Evolutionary conservation across 768 basidiomycete genomes (phyloP).

Genomic region (Boletus pseudopeckii): DNA sequence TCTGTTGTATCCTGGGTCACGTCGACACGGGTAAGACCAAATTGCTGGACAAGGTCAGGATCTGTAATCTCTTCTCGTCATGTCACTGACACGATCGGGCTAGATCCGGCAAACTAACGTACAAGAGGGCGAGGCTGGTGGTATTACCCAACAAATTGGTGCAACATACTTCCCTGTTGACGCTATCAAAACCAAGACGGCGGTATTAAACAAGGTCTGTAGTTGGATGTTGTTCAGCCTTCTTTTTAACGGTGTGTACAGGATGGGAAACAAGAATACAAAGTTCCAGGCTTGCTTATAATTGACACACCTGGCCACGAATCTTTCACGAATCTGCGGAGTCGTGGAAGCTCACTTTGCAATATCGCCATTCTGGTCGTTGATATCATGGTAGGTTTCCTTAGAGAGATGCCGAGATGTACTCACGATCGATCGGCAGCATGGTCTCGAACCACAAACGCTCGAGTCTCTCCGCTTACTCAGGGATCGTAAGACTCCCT

Average conservation of each 20-base stretch:
- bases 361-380: constrained; percentile 99
- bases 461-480: constrained; percentile 92
- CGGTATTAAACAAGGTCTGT: constrained; percentile 82
- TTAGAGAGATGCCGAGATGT: not conserved
- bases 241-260: constrained; percentile 27
- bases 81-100: constrained; percentile 2
- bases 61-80: not conserved
- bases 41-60: constrained; percentile 84
- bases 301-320: constrained; percentile 99
- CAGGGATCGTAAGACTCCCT: constrained; percentile 91
- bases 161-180: constrained; percentile 98
- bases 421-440: constrained; percentile 44
- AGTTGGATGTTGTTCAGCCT: not conserved
- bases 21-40: constrained; percentile 99
- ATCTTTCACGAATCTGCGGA: constrained; percentile 95
- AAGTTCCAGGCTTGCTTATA: constrained; percentile 91
- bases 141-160: constrained; percentile 99
- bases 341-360: constrained; percentile 93
- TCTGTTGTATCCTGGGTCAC: constrained; percentile 98
- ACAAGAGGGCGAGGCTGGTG: constrained; percentile 98
- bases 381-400: constrained; percentile 82
- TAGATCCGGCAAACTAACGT: constrained; percentile 99
- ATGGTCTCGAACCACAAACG: constrained; percentile 97
- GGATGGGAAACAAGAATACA: constrained; percentile 86
- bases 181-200: constrained; percentile 90